Percentiles rank a stretch among this genome's conserved stretches.
Conservation (phyloP, 768 basidiomycete species). For the Boletus rufocinnamomeus region DNA sequence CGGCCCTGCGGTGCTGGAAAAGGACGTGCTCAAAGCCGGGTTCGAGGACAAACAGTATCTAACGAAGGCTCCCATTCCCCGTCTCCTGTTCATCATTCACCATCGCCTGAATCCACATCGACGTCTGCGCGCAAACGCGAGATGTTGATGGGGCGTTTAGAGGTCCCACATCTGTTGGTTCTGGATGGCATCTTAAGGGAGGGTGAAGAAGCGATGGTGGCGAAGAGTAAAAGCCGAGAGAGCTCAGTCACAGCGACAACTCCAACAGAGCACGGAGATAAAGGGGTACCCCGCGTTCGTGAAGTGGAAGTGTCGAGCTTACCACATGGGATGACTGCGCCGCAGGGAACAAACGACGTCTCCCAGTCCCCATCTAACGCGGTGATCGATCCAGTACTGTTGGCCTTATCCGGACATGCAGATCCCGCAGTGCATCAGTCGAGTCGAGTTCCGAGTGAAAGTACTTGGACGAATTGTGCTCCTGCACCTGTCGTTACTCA, state of each 20-base stretch:
- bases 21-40: conserved; percentile 1
- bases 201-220: conserved; percentile 24
- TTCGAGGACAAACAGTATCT: not conserved
- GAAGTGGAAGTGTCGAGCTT: not conserved
- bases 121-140: conserved; percentile 17
- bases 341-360: not conserved
- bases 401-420: conserved; percentile 27
- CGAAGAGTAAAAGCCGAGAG: conserved; percentile 14
- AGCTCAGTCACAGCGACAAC: conserved; percentile 1
- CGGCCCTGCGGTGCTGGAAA: conserved; percentile 5
- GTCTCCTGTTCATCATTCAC: not conserved
- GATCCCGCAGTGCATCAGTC: not conserved
- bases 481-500: not conserved
- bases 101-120: not conserved
- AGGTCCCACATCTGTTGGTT: conserved; percentile 31
- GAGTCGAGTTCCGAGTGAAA: not conserved
- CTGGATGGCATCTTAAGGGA: conserved; percentile 41
- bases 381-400: conserved; percentile 35
- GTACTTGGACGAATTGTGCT: not conserved
- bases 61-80: not conserved
- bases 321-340: not conserved
- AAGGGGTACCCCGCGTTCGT: not conserved
- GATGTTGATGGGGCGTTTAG: conserved; percentile 34
- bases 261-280: conserved; percentile 5
- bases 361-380: conserved; percentile 8